Conservation (phyloP, 768 basidiomycete species). For the Boletus eberwhitei region DNA sequence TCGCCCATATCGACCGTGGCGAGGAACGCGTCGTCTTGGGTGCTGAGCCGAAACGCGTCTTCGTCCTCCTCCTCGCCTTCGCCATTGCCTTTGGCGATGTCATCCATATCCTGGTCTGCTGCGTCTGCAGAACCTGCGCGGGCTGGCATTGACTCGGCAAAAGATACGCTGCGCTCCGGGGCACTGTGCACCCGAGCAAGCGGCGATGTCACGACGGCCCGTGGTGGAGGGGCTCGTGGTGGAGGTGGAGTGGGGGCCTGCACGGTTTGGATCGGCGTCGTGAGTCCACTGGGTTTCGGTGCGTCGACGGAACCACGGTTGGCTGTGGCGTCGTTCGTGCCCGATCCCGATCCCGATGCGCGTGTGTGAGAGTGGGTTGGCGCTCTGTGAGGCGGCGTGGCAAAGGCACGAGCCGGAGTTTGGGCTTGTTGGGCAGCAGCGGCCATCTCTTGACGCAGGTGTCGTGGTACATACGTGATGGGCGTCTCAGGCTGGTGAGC, state of each 20-base stretch:
- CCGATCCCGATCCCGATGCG: not conserved
- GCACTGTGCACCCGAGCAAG: slow-evolving; percentile 11
- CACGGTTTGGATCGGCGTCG: slow-evolving; percentile 34
- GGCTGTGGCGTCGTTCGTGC: not conserved
- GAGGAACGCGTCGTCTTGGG: slow-evolving; percentile 66
- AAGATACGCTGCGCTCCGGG: slow-evolving; percentile 14
- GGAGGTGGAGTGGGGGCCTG: slow-evolving; percentile 30
- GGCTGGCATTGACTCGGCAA: not conserved
- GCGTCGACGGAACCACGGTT: not conserved
- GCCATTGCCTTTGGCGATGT: slow-evolving; percentile 1
- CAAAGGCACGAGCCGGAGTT: not conserved
- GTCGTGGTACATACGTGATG: slow-evolving; percentile 38
- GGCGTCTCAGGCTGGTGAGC: slow-evolving; percentile 12
- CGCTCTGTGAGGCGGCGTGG: not conserved
- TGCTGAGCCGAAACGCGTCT: slow-evolving; percentile 47
- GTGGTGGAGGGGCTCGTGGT: slow-evolving; percentile 7
- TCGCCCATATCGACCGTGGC: slow-evolving; percentile 54
- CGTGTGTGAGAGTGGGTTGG: not conserved
- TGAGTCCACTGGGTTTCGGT: slow-evolving; percentile 21
- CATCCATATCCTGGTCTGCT: not conserved
- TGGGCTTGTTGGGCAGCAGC: slow-evolving; percentile 6
- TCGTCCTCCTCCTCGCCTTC: slow-evolving; percentile 30
- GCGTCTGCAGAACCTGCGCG: not conserved
- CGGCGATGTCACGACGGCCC: slow-evolving; percentile 5
- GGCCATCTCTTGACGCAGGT: slow-evolving; percentile 33